A percentile compares a stretch with the other conserved stretches of the same genome.
Conservation (phyloP, 2,329 filamentous ascomycete species). For the Sporothrix mexicana region DNA sequence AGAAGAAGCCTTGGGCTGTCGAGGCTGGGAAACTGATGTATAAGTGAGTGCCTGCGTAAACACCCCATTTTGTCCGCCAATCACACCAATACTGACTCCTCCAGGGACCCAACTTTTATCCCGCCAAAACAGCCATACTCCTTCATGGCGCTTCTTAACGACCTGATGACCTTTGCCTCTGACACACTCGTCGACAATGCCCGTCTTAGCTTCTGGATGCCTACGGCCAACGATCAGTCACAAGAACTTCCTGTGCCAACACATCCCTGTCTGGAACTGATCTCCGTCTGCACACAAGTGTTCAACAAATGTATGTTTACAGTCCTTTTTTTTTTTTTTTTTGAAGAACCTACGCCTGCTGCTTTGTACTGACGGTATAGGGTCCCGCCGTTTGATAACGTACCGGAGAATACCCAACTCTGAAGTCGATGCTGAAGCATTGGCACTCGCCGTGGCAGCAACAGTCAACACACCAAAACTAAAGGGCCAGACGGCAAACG, state of each 20-base stretch:
- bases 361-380: conserved; percentile 52
- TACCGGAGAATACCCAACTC: conserved; percentile 74
- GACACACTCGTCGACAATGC: conserved; percentile 78
- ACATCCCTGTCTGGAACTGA: conserved; percentile 75
- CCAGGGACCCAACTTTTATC: conserved; percentile 65
- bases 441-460: conserved; percentile 44
- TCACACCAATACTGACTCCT: not conserved
- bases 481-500: conserved; percentile 59
- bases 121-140: conserved; percentile 92
- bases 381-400: conserved; percentile 87
- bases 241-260: conserved; percentile 76
- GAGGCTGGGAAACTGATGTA: conserved; percentile 73
- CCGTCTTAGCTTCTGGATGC: conserved; percentile 95
- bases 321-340: too few relatives aligned
- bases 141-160: conserved; percentile 86
- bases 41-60: conserved; percentile 55
- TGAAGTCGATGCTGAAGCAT: conserved; percentile 55
- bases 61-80: not conserved
- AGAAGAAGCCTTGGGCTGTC: conserved; percentile 64
- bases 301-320: conserved; percentile 78
- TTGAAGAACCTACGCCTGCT: too few relatives aligned
- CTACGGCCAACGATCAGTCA: conserved; percentile 80
- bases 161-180: conserved; percentile 83
- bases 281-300: conserved; percentile 78
- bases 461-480: conserved; percentile 42